Evolutionary conservation across 441 rosid genomes (phyloP).

Genomic region (Pelargonium hybrid): DNA sequence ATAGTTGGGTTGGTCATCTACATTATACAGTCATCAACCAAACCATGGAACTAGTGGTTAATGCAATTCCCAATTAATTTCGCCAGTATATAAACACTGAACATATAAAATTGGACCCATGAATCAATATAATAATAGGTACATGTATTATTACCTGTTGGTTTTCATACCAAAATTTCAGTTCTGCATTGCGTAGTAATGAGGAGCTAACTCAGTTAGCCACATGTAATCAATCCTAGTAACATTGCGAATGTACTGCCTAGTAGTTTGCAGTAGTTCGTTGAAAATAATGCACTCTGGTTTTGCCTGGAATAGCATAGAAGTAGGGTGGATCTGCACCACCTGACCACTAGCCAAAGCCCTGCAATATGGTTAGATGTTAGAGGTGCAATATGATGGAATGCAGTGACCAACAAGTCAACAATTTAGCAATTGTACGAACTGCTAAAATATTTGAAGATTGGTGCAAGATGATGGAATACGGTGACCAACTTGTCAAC

Average conservation of each 20-base stretch:
- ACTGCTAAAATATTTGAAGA: background rate
- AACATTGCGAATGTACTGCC: slow-evolving; percentile 67
- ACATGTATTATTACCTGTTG: too few relatives aligned
- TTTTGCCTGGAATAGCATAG: slow-evolving; percentile 58
- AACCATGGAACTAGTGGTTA: background rate
- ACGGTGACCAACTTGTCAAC: too few relatives aligned
- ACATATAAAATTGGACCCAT: background rate
- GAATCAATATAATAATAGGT: background rate
- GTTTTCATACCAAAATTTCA: slow-evolving; percentile 18
- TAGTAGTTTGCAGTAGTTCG: slow-evolving; percentile 69
- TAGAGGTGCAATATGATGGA: slow-evolving; percentile 4
- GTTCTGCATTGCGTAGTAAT: slow-evolving; percentile 46
- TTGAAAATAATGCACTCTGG: slow-evolving; percentile 74
- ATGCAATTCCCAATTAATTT: background rate
- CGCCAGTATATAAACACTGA: background rate
- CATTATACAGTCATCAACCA: background rate
- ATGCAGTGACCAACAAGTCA: background rate
- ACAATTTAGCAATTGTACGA: background rate
- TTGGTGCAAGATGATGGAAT: too few relatives aligned
- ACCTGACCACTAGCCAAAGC: slow-evolving; percentile 71
- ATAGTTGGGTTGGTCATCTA: too few relatives aligned
- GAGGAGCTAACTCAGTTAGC: slow-evolving; percentile 84
- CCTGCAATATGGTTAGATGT: slow-evolving; percentile 36
- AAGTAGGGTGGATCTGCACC: slow-evolving; percentile 82
- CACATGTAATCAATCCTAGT: slow-evolving; percentile 70